Conservation (phyloP, 116 monocot genomes). For the Trichopus zeylanicus region DNA sequence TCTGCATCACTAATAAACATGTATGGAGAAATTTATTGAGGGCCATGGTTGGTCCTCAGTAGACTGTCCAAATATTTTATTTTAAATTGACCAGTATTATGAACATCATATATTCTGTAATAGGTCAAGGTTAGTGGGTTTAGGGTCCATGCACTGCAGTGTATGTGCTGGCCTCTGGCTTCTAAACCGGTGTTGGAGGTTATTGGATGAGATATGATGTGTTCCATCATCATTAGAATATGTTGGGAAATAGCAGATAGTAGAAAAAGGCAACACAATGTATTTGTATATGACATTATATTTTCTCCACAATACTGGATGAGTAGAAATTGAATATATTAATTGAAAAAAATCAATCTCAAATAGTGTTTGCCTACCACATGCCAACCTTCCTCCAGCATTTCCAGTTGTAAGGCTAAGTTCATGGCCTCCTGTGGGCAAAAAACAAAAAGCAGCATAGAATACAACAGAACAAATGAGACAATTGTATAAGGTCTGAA, state of each 20-base stretch:
- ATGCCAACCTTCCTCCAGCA: conserved; percentile 91
- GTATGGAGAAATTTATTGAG: too few species aligned
- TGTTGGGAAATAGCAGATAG: too few species aligned
- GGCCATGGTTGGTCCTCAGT: neutral
- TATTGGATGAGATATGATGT: too few species aligned
- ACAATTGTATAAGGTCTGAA: neutral
- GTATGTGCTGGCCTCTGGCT: too few species aligned
- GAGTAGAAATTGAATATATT: neutral
- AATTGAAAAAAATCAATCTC: neutral
- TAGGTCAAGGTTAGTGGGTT: too few species aligned
- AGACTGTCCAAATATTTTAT: neutral
- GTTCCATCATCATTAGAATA: too few species aligned
- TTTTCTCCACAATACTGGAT: neutral
- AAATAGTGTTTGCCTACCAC: conserved; percentile 36
- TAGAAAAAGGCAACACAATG: too few species aligned
- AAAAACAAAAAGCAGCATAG: neutral
- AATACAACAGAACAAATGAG: neutral
- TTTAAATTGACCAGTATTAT: too few species aligned
- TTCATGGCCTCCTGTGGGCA: conserved; percentile 67
- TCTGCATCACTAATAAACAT: neutral
- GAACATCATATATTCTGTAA: too few species aligned
- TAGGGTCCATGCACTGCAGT: too few species aligned
- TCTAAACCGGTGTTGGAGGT: too few species aligned
- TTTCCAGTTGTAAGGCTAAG: conserved; percentile 90
- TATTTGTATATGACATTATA: too few species aligned